Percentiles rank a stretch among this genome's conserved stretches.
phyloP scores from a whole-genome alignment of 2,329 filamentous ascomycete genomes.

The Chalaropsis ovoidea region DNA sequence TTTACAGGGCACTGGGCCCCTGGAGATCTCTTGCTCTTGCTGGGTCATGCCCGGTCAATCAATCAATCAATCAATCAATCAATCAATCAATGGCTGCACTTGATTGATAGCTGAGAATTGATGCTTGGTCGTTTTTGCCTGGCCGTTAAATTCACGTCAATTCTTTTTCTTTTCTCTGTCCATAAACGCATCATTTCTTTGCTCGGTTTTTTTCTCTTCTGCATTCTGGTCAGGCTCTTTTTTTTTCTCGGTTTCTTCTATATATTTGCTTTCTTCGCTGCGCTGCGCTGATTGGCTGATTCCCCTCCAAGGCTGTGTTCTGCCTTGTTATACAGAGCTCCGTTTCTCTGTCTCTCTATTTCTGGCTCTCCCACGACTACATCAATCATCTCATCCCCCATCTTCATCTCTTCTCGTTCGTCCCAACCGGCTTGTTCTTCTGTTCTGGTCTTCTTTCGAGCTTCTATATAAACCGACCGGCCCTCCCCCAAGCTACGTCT shows the following conservation, averaged over 20 bases:
- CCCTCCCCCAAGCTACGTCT: neutral
- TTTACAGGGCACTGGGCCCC: conserved; percentile 7
- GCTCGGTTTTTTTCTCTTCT: neutral
- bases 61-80: too few relatives aligned
- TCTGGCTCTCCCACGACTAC: neutral
- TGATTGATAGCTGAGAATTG: too few relatives aligned
- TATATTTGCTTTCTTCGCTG: neutral
- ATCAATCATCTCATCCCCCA: neutral
- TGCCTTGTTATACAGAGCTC: conserved; percentile 1
- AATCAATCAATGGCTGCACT: too few relatives aligned
- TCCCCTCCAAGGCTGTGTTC: conserved; percentile 6
- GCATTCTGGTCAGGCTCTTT: neutral
- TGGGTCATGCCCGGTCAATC: neutral
- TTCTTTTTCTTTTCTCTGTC: neutral
- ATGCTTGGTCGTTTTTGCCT: neutral
- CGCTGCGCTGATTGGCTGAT: neutral
- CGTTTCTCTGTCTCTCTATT: too few relatives aligned
- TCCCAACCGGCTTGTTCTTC: neutral
- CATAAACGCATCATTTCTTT: neutral
- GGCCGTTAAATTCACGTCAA: neutral
- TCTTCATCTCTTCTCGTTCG: neutral
- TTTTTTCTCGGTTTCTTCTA: neutral
- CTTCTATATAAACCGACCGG: too few relatives aligned
- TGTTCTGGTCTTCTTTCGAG: too few relatives aligned
- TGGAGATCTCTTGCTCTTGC: neutral